Percentiles rank a stretch among this genome's conserved stretches.
Evolutionary conservation across 2,329 filamentous ascomycete species (phyloP).

Genomic region (Teratosphaeriaceae sp.): DNA sequence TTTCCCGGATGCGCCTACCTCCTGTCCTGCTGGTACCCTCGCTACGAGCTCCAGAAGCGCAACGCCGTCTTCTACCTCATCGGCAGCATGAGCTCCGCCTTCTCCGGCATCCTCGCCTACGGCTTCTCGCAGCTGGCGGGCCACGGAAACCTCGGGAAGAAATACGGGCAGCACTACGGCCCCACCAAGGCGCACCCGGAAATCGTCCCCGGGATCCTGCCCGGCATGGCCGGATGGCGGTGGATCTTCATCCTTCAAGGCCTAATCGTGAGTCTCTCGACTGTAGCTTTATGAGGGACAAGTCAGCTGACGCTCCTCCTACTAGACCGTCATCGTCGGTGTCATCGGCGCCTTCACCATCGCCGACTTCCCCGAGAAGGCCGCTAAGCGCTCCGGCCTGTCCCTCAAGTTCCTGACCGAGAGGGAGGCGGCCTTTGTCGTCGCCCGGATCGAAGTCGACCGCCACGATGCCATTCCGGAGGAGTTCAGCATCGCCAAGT

Average conservation of each 20-base stretch:
- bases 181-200: conserved; percentile 24
- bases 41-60: conserved; percentile 33
- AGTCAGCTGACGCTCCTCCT: too few species aligned
- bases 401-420: conserved; percentile 39
- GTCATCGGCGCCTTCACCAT: conserved; percentile 36
- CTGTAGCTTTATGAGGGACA: too few species aligned
- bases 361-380: conserved; percentile 38
- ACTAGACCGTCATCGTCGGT: conserved; percentile 37
- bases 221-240: conserved; percentile 39
- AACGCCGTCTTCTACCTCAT: conserved; percentile 45
- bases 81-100: conserved; percentile 42
- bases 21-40: conserved; percentile 53
- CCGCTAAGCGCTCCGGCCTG: conserved; percentile 29
- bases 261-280: too few species aligned
- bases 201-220: conserved; percentile 15
- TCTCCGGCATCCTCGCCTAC: conserved; percentile 39
- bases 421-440: conserved; percentile 43
- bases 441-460: conserved; percentile 47
- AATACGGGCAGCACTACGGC: conserved; percentile 28
- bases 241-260: too few species aligned
- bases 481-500: conserved; percentile 37
- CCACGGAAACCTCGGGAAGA: conserved; percentile 29
- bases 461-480: conserved; percentile 46
- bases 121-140: conserved; percentile 41
- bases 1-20: conserved; percentile 54